Base-by-base conservation (phyloP, 225 moss, liverwort and hornwort species). In the Physcomitrium patens region DNA sequence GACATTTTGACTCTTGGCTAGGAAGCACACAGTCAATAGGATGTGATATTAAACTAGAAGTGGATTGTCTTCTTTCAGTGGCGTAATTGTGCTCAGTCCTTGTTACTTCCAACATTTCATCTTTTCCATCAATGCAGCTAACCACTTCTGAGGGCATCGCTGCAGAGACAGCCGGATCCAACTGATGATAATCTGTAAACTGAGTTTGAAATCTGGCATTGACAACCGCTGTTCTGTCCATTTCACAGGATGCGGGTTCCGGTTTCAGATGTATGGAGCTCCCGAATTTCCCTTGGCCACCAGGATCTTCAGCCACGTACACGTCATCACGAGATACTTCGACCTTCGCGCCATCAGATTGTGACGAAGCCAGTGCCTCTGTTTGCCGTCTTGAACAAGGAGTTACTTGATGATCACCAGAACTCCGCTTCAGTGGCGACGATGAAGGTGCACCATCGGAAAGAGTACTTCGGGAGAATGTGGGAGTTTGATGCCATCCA, bases 31-130 rank as follows among this genome's bases (percentile, higher is more conserved):
- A 79, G 42, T 84, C 84, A 44, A 78, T 75, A 45, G 63, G 71
- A 73, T 87, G 84, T 18, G 81, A 78, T 54, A 84, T 71, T 50
- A 87, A 54, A 42, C 79, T 79, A n/a, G 84, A 84, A 24, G 75
- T 54, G 8, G 84, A 84, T 60, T 81, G 81, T 60, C 78, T 74
- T 68, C 71, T 65, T 26, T 78, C 86, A 16, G 45, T 63, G 43
- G 47, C 68, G 31, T 78, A 80, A 37, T 68, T 43, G 48, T 17
- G 76, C 37, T 79, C 87, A 45, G 19, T 71, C 80, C 76, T 73
- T 0, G 17, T 42, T 43, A 51, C 60, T 22, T 46, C 75, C 50
- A 13, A 42, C 17, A 61, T 68, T 12, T 63, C 72, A 49, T 68
- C 43, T 5, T 72, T 61, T 9, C 10, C 69, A 18, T 77, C 71